A percentile compares a stretch with the other conserved stretches of the same genome.
Evolutionary conservation across 352 stramenopile genomes (phyloP).

Genomic region (Pelagophyceae sp.): DNA sequence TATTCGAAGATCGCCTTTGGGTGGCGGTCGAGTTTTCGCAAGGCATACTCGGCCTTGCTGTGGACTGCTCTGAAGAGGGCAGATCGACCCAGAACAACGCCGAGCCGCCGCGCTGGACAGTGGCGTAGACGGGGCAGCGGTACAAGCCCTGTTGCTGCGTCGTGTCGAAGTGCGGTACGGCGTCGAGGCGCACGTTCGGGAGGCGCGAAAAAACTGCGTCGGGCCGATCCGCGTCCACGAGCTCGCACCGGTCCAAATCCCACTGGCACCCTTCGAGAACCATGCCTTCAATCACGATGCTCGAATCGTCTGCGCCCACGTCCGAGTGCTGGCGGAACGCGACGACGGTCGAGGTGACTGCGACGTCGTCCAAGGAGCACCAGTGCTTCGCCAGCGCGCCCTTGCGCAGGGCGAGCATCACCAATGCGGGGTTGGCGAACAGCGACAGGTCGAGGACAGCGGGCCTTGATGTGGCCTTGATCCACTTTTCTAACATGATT

Average conservation of each 20-base stretch:
- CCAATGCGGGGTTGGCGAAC: too few species aligned
- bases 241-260: not conserved
- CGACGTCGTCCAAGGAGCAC: too few species aligned
- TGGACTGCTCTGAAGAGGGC: not conserved
- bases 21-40: not conserved
- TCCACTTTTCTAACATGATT: too few species aligned
- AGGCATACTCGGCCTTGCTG: not conserved
- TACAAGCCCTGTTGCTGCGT: not conserved
- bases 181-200: not conserved
- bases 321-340: too few species aligned
- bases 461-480: too few species aligned
- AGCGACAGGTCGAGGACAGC: too few species aligned
- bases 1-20: too few species aligned
- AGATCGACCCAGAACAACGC: not conserved
- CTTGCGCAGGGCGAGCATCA: too few species aligned
- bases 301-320: too few species aligned
- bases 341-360: too few species aligned
- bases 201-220: not conserved
- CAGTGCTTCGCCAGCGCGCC: too few species aligned
- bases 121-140: conserved; percentile 2
- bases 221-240: not conserved
- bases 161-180: not conserved
- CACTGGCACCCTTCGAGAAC: not conserved
- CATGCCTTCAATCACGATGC: not conserved
- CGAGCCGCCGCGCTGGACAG: not conserved